These are phyloP conservation scores for Hortiboletus flavorubellus DNA, from an alignment of 768 basidiomycete species.

Conservation along the genomic window DNA sequence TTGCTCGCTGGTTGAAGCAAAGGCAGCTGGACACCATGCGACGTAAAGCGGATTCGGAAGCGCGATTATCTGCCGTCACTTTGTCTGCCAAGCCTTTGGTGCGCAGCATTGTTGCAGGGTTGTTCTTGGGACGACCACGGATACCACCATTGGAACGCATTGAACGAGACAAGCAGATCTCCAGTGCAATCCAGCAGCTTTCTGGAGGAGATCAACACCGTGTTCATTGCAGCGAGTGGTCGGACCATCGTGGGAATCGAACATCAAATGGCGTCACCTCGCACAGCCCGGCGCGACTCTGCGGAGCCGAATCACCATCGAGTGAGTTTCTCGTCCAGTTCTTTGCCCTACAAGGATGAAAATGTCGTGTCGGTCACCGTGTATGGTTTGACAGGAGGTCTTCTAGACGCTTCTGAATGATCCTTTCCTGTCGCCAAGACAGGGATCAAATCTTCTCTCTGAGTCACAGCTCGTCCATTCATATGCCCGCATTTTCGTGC, in stretches of 20 bases:
- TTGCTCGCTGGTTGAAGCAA: not conserved
- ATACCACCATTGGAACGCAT: not conserved
- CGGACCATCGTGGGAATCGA: conserved; percentile 2
- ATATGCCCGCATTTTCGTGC: not conserved
- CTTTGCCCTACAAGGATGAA: conserved; percentile 16
- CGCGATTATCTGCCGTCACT: not conserved
- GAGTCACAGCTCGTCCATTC: conserved; percentile 8
- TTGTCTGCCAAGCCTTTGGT: not conserved
- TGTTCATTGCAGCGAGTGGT: not conserved
- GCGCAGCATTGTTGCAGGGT: not conserved
- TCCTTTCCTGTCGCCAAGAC: conserved; percentile 12
- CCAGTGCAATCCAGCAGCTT: not conserved
- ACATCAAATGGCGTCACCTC: not conserved
- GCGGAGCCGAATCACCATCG: not conserved
- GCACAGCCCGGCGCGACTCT: not conserved
- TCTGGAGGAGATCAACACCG: not conserved
- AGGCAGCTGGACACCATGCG: not conserved
- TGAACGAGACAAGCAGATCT: not conserved
- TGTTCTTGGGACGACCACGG: not conserved
- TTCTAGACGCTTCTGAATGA: conserved; percentile 28
- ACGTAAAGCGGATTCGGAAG: not conserved
- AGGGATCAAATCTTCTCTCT: conserved; percentile 35
- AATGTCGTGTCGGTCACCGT: conserved; percentile 19
- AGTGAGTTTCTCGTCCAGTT: conserved; percentile 5
- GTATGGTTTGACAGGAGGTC: conserved; percentile 26